Percentiles rank a stretch among this genome's conserved stretches.
These are phyloP conservation scores for Copromyces sp. DNA, from an alignment of 495 filamentous ascomycete genomes.

Conservation along the genomic window DNA sequence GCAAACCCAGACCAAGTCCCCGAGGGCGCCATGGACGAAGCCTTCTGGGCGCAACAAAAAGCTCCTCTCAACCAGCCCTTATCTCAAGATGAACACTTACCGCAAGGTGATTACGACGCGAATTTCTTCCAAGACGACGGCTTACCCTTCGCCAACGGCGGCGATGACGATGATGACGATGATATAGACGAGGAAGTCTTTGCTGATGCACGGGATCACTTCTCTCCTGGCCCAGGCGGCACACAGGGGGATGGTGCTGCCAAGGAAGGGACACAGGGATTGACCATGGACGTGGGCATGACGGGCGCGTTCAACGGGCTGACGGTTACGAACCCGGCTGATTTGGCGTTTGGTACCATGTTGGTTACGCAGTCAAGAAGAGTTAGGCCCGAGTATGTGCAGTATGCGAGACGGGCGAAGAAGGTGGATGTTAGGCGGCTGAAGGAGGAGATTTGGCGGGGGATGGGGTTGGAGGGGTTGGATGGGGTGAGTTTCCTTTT, in stretches of 20 bases:
- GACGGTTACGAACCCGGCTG: conserved; percentile 39
- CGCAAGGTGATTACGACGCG: conserved; percentile 77
- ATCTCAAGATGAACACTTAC: conserved; percentile 31
- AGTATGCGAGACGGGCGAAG: conserved; percentile 92
- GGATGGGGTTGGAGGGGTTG: conserved; percentile 55
- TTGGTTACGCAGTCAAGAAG: conserved; percentile 82
- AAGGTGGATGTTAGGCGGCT: conserved; percentile 95
- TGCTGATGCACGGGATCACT: conserved; percentile 82
- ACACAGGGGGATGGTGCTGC: conserved; percentile 25
- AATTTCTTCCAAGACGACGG: conserved; percentile 97
- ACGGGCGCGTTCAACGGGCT: conserved; percentile 38
- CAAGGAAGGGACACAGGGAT: conserved; percentile 9
- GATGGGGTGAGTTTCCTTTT: conserved; percentile 26
- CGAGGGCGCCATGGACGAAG: conserved; percentile 79
- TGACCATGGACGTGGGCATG: conserved; percentile 30
- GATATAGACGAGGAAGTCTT: conserved; percentile 71
- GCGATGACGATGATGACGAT: conserved; percentile 52
- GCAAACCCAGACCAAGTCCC: conserved; percentile 44
- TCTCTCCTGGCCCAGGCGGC: conserved; percentile 62
- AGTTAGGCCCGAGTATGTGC: conserved; percentile 85
- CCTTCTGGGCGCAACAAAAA: conserved; percentile 85
- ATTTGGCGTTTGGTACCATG: conserved; percentile 76
- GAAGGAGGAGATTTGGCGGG: conserved; percentile 94
- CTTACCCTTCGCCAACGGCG: conserved; percentile 62
- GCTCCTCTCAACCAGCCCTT: conserved; percentile 27